Conservation (phyloP, 169 alveolate genomes). For the Babesia sp. region DNA sequence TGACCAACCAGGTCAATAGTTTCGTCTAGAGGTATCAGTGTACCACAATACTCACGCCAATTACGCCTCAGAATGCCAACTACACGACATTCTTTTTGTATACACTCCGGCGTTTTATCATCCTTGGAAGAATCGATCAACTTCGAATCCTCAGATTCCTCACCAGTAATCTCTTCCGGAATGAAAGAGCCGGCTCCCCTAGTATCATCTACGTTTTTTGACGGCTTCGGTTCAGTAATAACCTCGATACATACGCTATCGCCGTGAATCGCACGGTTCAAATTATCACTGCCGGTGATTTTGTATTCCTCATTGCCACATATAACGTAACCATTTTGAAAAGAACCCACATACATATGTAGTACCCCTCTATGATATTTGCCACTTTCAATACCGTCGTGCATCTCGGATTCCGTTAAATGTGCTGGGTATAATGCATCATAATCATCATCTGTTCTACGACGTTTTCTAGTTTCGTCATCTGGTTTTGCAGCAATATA, state of each 20-base stretch:
- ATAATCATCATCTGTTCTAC: neutral
- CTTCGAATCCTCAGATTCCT: constrained; percentile 34
- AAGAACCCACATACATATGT: constrained; percentile 81
- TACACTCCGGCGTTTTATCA: constrained; percentile 27
- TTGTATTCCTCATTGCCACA: constrained; percentile 79
- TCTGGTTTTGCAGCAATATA: constrained; percentile 5
- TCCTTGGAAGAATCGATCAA: constrained; percentile 31
- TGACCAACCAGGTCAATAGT: constrained; percentile 51
- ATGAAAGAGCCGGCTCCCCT: constrained; percentile 22
- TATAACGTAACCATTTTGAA: constrained; percentile 73
- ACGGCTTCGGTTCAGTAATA: constrained; percentile 73
- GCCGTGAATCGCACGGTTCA: constrained; percentile 96
- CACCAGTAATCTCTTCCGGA: constrained; percentile 41
- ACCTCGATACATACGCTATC: constrained; percentile 93
- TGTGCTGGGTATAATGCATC: constrained; percentile 43
- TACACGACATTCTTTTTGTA: constrained; percentile 83
- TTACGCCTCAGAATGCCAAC: constrained; percentile 88
- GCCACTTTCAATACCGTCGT: constrained; percentile 82
- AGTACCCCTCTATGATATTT: constrained; percentile 85
- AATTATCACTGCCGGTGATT: constrained; percentile 81
- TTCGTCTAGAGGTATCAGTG: constrained; percentile 76
- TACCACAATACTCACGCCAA: constrained; percentile 92
- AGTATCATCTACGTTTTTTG: constrained; percentile 56
- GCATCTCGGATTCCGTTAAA: constrained; percentile 52
- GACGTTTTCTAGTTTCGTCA: neutral